Base-by-base conservation (phyloP, 768 basidiomycete genomes). In the Lentinula sp. region DNA sequence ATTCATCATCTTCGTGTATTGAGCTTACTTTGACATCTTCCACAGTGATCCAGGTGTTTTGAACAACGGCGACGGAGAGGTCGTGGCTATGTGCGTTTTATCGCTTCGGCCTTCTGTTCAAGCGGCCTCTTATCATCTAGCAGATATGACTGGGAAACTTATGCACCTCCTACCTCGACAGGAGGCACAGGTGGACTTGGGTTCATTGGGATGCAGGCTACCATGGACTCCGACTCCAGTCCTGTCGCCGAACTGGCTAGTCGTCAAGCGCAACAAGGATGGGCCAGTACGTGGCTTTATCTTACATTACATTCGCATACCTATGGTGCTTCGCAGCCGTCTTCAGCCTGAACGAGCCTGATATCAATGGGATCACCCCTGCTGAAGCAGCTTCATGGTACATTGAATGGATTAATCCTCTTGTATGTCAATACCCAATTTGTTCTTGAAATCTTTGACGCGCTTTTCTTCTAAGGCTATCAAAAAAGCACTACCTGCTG, bases 171-270 rank as follows among this genome's bases (percentile, higher is more conserved):
- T 4, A n/a, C 18, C 13, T 75, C 75, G 35, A 69, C 68, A 11
- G 74, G 74, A 46, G 75, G 75, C 1, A 65, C 64, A 5, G 75
- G 75, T 2, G 75, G 76, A 7, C 71, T 76, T 10, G 68, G 66
- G 4, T 76, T 77, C 64, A 73, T 76, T 5, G 75, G 75, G 10
- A 77, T 70, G 75, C 76, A 76, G 57, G 74, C 71, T 8, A 76
- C 74, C 59, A 53, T 66, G 5, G 74, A 76, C 48, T 76, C 75
- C n/a, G 59, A 21, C 59, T 76, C 75, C 6, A 76, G 75, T 32
- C 75, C 75, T 2, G 67, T 76, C 9, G 65, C 63, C 4, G 60
- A 70, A 28, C 71, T 76, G 23, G 60, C 65, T 15, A 60, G 68
- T 37, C 76, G 74, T 62, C 73, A 70, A 68, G 16, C 72, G 54